Evolutionary conservation across 805 yeast species (phyloP).

Genomic region (Spathaspora gorwiae): DNA sequence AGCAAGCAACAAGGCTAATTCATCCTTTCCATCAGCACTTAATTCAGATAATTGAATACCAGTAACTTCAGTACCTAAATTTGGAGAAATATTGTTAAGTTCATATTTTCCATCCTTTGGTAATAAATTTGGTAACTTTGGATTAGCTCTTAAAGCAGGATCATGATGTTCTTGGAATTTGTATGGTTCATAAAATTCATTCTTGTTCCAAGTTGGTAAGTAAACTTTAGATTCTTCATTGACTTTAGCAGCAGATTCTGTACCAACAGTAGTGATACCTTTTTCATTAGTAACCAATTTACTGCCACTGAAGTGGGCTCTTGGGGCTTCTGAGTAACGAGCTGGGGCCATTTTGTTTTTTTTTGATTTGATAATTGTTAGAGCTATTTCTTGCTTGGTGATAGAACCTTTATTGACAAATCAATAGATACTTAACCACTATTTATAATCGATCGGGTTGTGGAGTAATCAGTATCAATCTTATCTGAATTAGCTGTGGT

Average conservation of each 20-base stretch:
- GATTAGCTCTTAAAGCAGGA: constrained; percentile 57
- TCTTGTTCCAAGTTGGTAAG: constrained; percentile 29
- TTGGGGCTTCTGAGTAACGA: constrained; percentile 2
- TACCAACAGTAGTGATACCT: constrained; percentile 10
- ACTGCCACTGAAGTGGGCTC: constrained; percentile 1
- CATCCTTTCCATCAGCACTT: constrained; percentile 53
- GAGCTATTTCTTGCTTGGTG: no score
- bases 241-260: neutral
- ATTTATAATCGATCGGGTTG: no score
- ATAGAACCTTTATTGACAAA: no score
- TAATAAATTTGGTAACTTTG: constrained; percentile 46
- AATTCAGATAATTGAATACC: constrained; percentile 57
- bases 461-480: no score
- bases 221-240: constrained; percentile 8
- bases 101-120: constrained; percentile 29
- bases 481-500: no score
- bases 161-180: constrained; percentile 53
- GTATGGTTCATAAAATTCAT: constrained; percentile 44
- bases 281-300: constrained; percentile 5
- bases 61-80: constrained; percentile 61
- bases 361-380: no score
- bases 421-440: no score
- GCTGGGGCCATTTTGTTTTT: constrained; percentile 4
- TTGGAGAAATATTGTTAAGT: constrained; percentile 51
- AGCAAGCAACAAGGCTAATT: constrained; percentile 61